Base-by-base conservation (phyloP, 805 yeast genomes). In the Candida ascalaphidarum region DNA sequence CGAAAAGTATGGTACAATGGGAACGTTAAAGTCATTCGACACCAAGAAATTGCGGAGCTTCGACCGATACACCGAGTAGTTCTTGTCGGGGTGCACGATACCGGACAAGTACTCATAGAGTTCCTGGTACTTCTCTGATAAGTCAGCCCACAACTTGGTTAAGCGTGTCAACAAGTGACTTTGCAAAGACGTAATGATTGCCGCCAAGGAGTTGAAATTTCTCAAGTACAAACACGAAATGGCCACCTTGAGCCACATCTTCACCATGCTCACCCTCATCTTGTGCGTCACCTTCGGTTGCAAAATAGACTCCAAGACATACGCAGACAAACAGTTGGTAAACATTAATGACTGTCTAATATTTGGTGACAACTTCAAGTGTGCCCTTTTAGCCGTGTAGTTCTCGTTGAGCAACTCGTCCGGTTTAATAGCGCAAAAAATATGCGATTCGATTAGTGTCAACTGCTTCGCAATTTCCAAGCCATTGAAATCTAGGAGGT, bases 161-260 rank as follows among this genome's bases (percentile, higher is more conserved):
- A 81, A 50, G 48, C 92, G 63, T 0, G 84, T 74, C 23, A 82
- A 57, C 23, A 78, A 64, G 46, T 78, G 82, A 28, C 80, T 77
- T 47, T 82, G 94, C 36, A 82, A 58, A 2, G 86, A 68, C 1
- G 86, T 80, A 58, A 82, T 73, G 25, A 82, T 78, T 1, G 89
- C 79, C 2, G 89, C 88, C 36, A 82, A 58, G 0, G 92, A 77
- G 46, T 82, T 82, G 58, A 76, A 81, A 47, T 82, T 82, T 34
- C 86, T 61, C 48, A 81, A 62, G 42, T 81, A 79, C 23, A 78
- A 61, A 39, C 86, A 77, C 1, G 86, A 77, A 29, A 79, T 61
- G 0, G 85, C 82, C 19, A 81, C 65, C 43, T 79, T 79, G 33
- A 82, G 54, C 94, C 94, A 82, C 10, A 73, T 66, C 40, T 75